These are phyloP conservation scores for Calonectria naviculata DNA, from an alignment of 2,329 filamentous ascomycete genomes.

Conservation along the genomic window DNA sequence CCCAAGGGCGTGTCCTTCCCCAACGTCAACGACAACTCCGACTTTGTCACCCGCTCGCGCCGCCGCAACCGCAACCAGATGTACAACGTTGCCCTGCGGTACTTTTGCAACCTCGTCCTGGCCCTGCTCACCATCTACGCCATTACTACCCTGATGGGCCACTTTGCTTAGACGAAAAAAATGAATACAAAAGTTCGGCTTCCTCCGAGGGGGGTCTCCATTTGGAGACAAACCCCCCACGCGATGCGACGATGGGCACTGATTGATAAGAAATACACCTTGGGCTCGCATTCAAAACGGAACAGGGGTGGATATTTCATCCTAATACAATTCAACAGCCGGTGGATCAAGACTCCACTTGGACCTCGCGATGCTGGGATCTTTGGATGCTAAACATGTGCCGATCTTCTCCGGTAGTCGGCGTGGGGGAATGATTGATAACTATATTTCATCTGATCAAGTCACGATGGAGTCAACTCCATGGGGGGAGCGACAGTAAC, in stretches of 20 bases:
- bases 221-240: background rate
- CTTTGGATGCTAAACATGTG: background rate
- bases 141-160: slow-evolving; percentile 11
- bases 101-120: slow-evolving; percentile 30
- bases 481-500: background rate
- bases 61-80: slow-evolving; percentile 48
- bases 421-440: slow-evolving; percentile 2
- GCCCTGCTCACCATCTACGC: slow-evolving; percentile 22
- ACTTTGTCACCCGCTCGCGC: slow-evolving; percentile 47
- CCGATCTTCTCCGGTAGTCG: background rate
- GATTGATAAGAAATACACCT: slow-evolving; percentile 6
- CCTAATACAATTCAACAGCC: background rate
- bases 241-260: background rate
- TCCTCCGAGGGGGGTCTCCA: background rate
- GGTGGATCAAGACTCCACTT: background rate
- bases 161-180: slow-evolving; percentile 5
- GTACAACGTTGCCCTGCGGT: slow-evolving; percentile 46
- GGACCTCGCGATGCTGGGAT: background rate
- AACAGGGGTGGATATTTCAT: background rate
- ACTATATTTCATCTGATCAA: background rate
- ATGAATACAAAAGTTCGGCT: background rate
- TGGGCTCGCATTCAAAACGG: background rate
- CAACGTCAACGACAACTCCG: slow-evolving; percentile 49
- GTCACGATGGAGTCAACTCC: background rate
- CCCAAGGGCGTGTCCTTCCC: slow-evolving; percentile 49